Percentiles rank a stretch among this genome's conserved stretches.
These are phyloP conservation scores for Suillus hirtellus DNA, from an alignment of 768 basidiomycete genomes.

Conservation along the genomic window DNA sequence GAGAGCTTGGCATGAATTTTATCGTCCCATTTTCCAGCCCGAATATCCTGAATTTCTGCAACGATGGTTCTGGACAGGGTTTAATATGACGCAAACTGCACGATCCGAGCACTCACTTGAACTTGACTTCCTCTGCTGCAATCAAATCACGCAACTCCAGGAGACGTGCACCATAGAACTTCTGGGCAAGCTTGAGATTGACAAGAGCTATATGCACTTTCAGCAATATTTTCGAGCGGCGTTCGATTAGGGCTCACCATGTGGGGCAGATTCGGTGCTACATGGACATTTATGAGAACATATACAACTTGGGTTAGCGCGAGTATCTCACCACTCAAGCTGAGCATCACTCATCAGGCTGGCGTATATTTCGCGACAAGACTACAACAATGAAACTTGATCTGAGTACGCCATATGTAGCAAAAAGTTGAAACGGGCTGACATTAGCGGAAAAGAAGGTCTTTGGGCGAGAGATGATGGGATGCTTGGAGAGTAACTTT, in stretches of 20 bases:
- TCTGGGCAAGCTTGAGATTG: slow-evolving; percentile 74
- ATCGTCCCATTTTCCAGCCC: slow-evolving; percentile 64
- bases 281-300: slow-evolving; percentile 4
- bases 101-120: slow-evolving; percentile 53
- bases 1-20: slow-evolving; percentile 41
- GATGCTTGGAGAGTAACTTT: slow-evolving; percentile 66
- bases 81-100: neutral
- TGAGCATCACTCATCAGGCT: slow-evolving; percentile 68
- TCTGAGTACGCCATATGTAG: slow-evolving; percentile 20
- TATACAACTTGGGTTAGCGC: neutral
- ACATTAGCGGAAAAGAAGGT: slow-evolving; percentile 72
- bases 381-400: slow-evolving; percentile 40
- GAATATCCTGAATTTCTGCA: slow-evolving; percentile 76
- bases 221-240: slow-evolving; percentile 12
- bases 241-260: slow-evolving; percentile 43
- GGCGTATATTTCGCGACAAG: slow-evolving; percentile 67
- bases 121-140: slow-evolving; percentile 68
- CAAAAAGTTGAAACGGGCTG: slow-evolving; percentile 21
- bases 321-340: slow-evolving; percentile 54
- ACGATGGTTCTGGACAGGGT: slow-evolving; percentile 51
- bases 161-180: slow-evolving; percentile 68
- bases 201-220: slow-evolving; percentile 47
- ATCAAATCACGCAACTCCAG: slow-evolving; percentile 74
- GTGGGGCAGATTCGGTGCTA: slow-evolving; percentile 42
- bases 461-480: slow-evolving; percentile 62